Conservation (phyloP, 2,329 filamentous ascomycete genomes). For the Lasiodiplodia gonubiensis region DNA sequence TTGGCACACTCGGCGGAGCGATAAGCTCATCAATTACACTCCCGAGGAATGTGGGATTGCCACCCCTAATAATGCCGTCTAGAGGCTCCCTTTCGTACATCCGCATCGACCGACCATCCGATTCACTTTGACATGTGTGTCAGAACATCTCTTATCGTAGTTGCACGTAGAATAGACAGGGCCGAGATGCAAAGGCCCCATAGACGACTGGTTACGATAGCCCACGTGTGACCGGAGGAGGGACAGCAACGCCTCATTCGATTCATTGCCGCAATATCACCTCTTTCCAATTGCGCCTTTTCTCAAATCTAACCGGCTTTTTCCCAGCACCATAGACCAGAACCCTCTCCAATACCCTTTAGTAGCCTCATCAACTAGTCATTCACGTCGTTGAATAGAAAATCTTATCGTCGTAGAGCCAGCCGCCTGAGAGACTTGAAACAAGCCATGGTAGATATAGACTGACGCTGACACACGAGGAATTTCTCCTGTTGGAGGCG, state of each 20-base stretch:
- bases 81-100: slow-evolving; percentile 7
- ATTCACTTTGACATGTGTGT: background rate
- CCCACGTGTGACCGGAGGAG: slow-evolving; percentile 13
- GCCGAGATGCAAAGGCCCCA: background rate
- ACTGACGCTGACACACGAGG: slow-evolving; percentile 14
- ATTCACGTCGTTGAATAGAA: slow-evolving; percentile 14
- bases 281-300: slow-evolving; percentile 20
- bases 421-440: slow-evolving; percentile 20
- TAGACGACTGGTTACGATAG: background rate
- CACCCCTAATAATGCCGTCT: background rate
- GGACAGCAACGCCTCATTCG: slow-evolving; percentile 5
- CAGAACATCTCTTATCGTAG: background rate
- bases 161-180: background rate
- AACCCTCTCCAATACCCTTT: slow-evolving; percentile 18
- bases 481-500: background rate
- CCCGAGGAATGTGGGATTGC: slow-evolving; percentile 14
- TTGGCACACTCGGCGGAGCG: background rate
- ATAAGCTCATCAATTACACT: background rate
- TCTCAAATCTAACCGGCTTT: slow-evolving; percentile 1
- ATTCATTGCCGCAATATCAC: background rate
- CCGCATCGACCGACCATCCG: background rate
- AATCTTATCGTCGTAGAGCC: slow-evolving; percentile 12
- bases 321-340: background rate
- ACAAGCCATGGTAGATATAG: slow-evolving; percentile 7
- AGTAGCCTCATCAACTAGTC: slow-evolving; percentile 10